Base-by-base conservation (phyloP, 2,329 filamentous ascomycete species). In the Botrytis cinerea region DNA sequence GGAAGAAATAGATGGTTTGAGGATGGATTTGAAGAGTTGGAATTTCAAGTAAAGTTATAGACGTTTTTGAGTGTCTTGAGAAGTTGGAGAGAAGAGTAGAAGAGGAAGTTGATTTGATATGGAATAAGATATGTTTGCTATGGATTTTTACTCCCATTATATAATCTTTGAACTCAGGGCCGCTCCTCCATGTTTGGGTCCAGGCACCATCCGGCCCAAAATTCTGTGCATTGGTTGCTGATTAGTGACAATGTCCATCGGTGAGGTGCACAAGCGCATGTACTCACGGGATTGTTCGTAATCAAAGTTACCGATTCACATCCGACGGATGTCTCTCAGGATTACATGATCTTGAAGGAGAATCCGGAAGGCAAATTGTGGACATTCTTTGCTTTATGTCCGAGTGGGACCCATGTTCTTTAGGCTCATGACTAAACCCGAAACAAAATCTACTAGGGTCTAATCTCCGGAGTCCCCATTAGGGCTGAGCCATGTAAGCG, bases 121-220 rank as follows among this genome's bases (percentile, higher is more conserved):
- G 8, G 32, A 43, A 54, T 40, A 68, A 54, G 28, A 28, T 40
- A 4, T 10, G 43, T 54, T 54, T 22, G 16, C 25, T 38, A 68
- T 40, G 64, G 35, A 35, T 40, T 40, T n/a, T 16, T 7, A 25
- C 46, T 28, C 25, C 20, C 46, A 54, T 40, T 68, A 68, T 68
- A 68, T 68, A 68, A 54, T 54, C 64, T 25, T 40, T 40, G 46
- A 68, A 68, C 64, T 68, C 64, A 68, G 64, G 64, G 46, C 64
- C 64, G 46, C 32, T n/a, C 64, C 46, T 54, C 14, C 64, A 54
- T 54, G 35, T 54, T 54, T 28, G 51, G 64, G 35, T 54, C 46
- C 35, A 68, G 46, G 25, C 35, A 40, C 28, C 35, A n/a, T 48
- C 25, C 46, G 46, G 64, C 14, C 46, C 25, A 22, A 7, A 3